These are phyloP conservation scores for Saitozyma sp. DNA, from an alignment of 768 basidiomycete genomes.

Conservation along the genomic window DNA sequence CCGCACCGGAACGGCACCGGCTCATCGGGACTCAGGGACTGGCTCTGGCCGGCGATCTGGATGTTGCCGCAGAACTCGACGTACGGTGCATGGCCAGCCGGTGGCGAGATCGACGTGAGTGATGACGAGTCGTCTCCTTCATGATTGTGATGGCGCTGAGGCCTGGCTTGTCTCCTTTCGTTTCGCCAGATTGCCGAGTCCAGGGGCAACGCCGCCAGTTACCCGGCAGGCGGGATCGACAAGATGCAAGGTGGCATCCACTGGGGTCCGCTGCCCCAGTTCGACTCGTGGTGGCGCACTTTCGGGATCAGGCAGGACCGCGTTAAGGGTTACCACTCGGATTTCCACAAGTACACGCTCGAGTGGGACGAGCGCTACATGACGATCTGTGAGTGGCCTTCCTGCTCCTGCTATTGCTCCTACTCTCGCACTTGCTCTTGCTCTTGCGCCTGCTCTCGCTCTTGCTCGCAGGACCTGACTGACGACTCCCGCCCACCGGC, in stretches of 20 bases:
- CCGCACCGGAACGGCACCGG: not conserved
- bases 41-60: conserved; percentile 53
- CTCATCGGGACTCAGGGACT: conserved; percentile 20
- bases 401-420: too few species aligned
- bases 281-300: conserved; percentile 68
- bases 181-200: conserved; percentile 58
- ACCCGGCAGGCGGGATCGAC: conserved; percentile 58
- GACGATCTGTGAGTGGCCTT: conserved; percentile 35
- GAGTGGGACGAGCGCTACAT: conserved; percentile 75
- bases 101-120: conserved; percentile 65
- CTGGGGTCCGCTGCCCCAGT: conserved; percentile 61
- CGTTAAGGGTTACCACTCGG: conserved; percentile 62
- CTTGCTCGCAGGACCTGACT: too few species aligned
- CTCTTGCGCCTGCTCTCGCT: too few species aligned
- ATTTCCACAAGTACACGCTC: conserved; percentile 74
- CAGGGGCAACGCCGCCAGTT: conserved; percentile 59
- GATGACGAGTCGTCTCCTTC: not conserved
- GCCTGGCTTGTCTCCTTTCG: too few species aligned
- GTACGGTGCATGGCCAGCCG: conserved; percentile 60
- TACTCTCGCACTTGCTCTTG: too few species aligned
- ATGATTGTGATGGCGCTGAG: conserved; percentile 15
- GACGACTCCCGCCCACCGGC: too few species aligned
- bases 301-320: conserved; percentile 72
- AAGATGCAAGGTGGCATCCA: conserved; percentile 62
- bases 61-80: conserved; percentile 57